Conservation (phyloP, 768 basidiomycete species). For the Amanita subjunquillea region DNA sequence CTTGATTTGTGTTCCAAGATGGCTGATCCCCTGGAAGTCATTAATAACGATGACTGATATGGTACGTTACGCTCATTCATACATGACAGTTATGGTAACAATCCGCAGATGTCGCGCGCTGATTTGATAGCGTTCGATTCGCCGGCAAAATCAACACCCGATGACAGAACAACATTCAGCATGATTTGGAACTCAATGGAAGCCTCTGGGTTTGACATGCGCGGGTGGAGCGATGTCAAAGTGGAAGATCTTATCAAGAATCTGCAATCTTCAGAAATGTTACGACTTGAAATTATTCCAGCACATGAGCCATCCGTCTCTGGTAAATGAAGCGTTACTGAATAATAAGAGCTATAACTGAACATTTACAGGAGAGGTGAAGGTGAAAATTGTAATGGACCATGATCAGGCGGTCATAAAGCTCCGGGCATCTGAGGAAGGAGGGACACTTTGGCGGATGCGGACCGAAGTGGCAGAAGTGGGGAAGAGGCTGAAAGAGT, state of each 20-base stretch:
- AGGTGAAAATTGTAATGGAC: background rate
- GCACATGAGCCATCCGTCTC: conserved; percentile 47
- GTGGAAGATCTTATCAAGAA: conserved; percentile 43
- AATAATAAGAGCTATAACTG: background rate
- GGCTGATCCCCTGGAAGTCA: background rate
- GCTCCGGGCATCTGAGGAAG: conserved; percentile 54
- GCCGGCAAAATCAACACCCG: conserved; percentile 19
- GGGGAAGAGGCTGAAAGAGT: conserved; percentile 31
- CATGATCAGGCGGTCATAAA: conserved; percentile 26
- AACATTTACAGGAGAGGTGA: background rate
- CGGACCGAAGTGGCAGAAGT: conserved; percentile 40
- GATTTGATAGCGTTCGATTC: conserved; percentile 74
- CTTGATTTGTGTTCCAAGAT: background rate
- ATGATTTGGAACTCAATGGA: conserved; percentile 45
- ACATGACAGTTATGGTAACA: background rate
- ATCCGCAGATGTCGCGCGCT: conserved; percentile 19
- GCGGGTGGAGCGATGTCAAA: conserved; percentile 63
- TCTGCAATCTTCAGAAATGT: conserved; percentile 34
- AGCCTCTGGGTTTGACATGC: conserved; percentile 22
- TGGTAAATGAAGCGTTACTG: conserved; percentile 25
- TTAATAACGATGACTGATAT: conserved; percentile 1
- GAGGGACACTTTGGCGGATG: conserved; percentile 63
- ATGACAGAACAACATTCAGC: conserved; percentile 30
- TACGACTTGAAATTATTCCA: conserved; percentile 40
- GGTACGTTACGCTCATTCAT: background rate